phyloP scores from a whole-genome alignment of 768 basidiomycete species.

The Termitomyces sp. region DNA sequence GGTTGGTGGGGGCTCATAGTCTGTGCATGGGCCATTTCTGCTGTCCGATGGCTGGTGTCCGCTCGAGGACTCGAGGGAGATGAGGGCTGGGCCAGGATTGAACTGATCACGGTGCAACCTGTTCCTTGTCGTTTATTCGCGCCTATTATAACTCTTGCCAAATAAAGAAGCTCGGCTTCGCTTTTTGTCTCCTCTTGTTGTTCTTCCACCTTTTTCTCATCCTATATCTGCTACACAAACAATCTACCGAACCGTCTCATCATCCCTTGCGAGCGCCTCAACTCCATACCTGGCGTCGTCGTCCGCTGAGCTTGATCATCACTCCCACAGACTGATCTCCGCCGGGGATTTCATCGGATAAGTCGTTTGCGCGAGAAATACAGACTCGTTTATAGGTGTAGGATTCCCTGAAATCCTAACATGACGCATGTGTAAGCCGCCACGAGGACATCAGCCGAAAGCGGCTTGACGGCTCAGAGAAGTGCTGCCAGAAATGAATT shows the following conservation, averaged over 20 bases:
- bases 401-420: neutral
- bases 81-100: slow-evolving; percentile 19
- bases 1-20: slow-evolving; percentile 38
- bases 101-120: slow-evolving; percentile 22
- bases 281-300: neutral
- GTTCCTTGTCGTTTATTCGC: slow-evolving; percentile 16
- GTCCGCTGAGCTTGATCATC: neutral
- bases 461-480: neutral
- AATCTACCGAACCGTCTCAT: neutral
- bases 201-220: neutral
- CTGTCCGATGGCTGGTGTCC: slow-evolving; percentile 12
- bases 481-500: neutral
- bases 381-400: neutral
- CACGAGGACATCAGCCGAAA: neutral
- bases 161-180: slow-evolving; percentile 16
- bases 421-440: neutral
- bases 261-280: neutral
- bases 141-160: slow-evolving; percentile 23
- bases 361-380: neutral
- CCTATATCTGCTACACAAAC: neutral
- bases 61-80: slow-evolving; percentile 21
- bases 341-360: neutral
- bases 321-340: slow-evolving; percentile 1
- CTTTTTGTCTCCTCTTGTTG: slow-evolving; percentile 10
- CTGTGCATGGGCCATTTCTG: slow-evolving; percentile 41